Evolutionary conservation across 805 yeast species (phyloP).

Genomic region (Cyberlindnera saturnus): DNA sequence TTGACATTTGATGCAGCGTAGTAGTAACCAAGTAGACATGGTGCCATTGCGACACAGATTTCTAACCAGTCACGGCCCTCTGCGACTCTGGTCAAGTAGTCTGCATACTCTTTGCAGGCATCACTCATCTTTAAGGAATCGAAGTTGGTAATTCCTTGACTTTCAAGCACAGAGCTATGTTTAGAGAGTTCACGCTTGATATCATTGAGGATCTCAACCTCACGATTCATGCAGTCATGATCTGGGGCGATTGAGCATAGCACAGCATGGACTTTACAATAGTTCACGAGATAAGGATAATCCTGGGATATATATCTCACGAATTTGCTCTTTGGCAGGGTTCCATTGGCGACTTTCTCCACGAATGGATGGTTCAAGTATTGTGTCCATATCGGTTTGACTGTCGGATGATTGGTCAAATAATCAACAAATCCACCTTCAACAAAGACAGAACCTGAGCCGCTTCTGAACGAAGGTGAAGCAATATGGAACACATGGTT

Average conservation of each 20-base stretch:
- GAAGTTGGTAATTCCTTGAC: slow-evolving; percentile 38
- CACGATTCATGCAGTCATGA: slow-evolving; percentile 42
- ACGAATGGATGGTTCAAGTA: slow-evolving; percentile 64
- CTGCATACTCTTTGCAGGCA: slow-evolving; percentile 56
- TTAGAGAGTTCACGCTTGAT: slow-evolving; percentile 49
- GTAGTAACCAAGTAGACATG: slow-evolving; percentile 66
- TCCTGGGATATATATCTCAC: slow-evolving; percentile 51
- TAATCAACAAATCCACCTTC: slow-evolving; percentile 37
- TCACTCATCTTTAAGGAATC: slow-evolving; percentile 41
- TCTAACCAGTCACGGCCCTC: slow-evolving; percentile 54
- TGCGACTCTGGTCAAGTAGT: slow-evolving; percentile 52
- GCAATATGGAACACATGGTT: slow-evolving; percentile 50
- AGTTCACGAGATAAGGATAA: slow-evolving; percentile 61
- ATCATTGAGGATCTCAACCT: slow-evolving; percentile 43
- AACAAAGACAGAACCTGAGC: slow-evolving; percentile 3
- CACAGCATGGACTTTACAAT: slow-evolving; percentile 57
- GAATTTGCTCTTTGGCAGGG: slow-evolving; percentile 45
- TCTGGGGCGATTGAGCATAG: slow-evolving; percentile 60
- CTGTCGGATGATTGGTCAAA: slow-evolving; percentile 49
- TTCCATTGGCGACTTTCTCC: slow-evolving; percentile 42
- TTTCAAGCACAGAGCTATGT: slow-evolving; percentile 47
- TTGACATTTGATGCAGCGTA: slow-evolving; percentile 38
- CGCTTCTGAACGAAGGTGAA: slow-evolving; percentile 3
- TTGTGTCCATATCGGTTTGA: slow-evolving; percentile 47
- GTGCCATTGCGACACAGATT: slow-evolving; percentile 62